Evolutionary conservation across 768 basidiomycete genomes (phyloP).

Genomic region (Lepiota venenata): DNA sequence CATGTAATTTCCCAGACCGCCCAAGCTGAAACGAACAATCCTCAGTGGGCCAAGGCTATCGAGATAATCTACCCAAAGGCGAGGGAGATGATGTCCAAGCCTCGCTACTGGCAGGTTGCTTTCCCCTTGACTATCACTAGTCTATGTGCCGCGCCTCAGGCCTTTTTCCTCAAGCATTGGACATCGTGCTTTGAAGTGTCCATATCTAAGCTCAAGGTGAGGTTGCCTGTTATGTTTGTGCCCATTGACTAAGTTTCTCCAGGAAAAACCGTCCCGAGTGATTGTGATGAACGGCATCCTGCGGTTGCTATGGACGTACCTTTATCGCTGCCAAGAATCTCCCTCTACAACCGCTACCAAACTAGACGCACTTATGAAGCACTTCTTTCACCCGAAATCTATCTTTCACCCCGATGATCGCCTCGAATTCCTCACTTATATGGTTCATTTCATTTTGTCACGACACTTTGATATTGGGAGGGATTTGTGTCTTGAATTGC

Average conservation of each 20-base stretch:
- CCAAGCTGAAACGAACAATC: conserved; percentile 94
- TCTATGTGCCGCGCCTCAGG: conserved; percentile 84
- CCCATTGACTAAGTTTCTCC: conserved; percentile 9
- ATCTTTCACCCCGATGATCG: conserved; percentile 72
- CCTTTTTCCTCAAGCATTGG: conserved; percentile 86
- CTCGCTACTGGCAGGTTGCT: conserved; percentile 84
- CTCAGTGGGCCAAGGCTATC: conserved; percentile 91
- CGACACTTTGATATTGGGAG: conserved; percentile 84
- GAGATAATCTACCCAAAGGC: conserved; percentile 81
- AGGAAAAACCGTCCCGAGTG: conserved; percentile 77
- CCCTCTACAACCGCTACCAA: conserved; percentile 77
- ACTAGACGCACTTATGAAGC: conserved; percentile 68
- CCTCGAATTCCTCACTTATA: conserved; percentile 71
- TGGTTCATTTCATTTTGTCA: conserved; percentile 79
- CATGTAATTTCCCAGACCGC: conserved; percentile 56
- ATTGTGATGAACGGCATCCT: conserved; percentile 79
- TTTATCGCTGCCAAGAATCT: conserved; percentile 90
- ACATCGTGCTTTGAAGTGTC: conserved; percentile 66
- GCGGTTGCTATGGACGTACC: conserved; percentile 88
- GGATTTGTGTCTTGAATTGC: conserved; percentile 75
- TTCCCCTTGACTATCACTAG: conserved; percentile 82
- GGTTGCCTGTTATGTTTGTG: neutral
- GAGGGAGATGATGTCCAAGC: conserved; percentile 81
- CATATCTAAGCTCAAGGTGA: conserved; percentile 77
- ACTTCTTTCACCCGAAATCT: conserved; percentile 72